phyloP scores from a whole-genome alignment of 345 rosid species.

The Ricinus communis region DNA sequence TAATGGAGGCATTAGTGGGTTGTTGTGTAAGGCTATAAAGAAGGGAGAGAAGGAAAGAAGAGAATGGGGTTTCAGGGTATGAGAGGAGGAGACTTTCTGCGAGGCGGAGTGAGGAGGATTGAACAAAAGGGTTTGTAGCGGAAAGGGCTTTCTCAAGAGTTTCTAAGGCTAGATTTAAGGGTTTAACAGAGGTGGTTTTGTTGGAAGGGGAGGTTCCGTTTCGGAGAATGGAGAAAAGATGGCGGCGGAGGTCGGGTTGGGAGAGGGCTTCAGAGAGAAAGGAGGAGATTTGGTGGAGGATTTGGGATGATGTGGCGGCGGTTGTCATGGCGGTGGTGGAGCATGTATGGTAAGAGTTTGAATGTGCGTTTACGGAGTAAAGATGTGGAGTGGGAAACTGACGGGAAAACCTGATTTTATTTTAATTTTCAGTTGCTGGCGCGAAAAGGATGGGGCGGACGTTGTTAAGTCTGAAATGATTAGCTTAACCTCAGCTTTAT shows the following conservation, averaged over 20 bases:
- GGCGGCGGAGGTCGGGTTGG: constrained; percentile 45
- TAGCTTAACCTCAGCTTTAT: neutral
- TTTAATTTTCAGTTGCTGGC: constrained; percentile 1
- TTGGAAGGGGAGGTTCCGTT: constrained; percentile 19
- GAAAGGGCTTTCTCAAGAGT: constrained; percentile 50
- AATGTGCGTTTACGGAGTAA: neutral
- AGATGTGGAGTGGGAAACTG: neutral
- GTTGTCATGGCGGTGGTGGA: constrained; percentile 9
- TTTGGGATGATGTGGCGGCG: constrained; percentile 27
- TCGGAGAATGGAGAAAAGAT: constrained; percentile 39
- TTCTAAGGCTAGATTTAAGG: constrained; percentile 40
- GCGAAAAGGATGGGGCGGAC: constrained; percentile 16
- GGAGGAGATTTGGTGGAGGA: constrained; percentile 41
- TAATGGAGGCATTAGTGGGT: constrained; percentile 40
- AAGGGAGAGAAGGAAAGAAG: constrained; percentile 53
- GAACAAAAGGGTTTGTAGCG: constrained; percentile 21
- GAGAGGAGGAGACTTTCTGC: constrained; percentile 52
- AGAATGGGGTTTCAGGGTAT: constrained; percentile 30
- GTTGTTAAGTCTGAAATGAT: neutral
- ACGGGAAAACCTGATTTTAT: neutral
- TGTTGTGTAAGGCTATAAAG: constrained; percentile 40
- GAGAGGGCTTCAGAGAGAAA: constrained; percentile 45
- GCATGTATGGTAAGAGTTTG: neutral
- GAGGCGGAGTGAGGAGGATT: constrained; percentile 48
- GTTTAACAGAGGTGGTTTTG: constrained; percentile 28